Conservation (phyloP, 2,329 filamentous ascomycete species). For the Fusarium xylarioides region DNA sequence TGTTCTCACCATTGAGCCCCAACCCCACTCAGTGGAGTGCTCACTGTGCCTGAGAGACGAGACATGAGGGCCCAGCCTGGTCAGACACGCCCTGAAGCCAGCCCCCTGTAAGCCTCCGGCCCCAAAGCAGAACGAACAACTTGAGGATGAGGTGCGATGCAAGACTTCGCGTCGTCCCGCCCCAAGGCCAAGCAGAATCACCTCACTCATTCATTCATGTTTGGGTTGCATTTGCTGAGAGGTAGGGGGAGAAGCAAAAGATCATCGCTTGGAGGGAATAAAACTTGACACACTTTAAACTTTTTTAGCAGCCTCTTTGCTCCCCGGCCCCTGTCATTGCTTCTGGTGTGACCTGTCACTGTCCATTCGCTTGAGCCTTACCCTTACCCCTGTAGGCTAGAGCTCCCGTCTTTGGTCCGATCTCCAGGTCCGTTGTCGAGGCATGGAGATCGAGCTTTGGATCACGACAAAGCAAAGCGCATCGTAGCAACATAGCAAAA, state of each 20-base stretch:
- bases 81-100: slow-evolving; percentile 1
- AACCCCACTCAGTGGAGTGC: neutral
- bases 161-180: slow-evolving; percentile 14
- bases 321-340: neutral
- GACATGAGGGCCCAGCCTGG: neutral
- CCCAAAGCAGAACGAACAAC: neutral
- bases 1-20: neutral
- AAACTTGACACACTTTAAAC: neutral
- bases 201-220: neutral
- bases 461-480: slow-evolving; percentile 1
- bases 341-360: neutral
- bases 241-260: neutral
- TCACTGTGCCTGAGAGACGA: neutral
- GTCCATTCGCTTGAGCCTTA: slow-evolving; percentile 9
- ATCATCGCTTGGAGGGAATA: neutral
- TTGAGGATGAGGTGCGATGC: neutral
- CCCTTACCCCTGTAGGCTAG: slow-evolving; percentile 32
- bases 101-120: neutral
- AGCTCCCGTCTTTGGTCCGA: slow-evolving; percentile 38
- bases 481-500: neutral
- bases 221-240: slow-evolving; percentile 6
- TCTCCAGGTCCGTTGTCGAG: slow-evolving; percentile 10
- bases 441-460: slow-evolving; percentile 36
- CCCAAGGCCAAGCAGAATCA: neutral
- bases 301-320: neutral